Evolutionary conservation across 805 yeast genomes (phyloP).

Genomic region (Zygosaccharomyces pseudorouxii): DNA sequence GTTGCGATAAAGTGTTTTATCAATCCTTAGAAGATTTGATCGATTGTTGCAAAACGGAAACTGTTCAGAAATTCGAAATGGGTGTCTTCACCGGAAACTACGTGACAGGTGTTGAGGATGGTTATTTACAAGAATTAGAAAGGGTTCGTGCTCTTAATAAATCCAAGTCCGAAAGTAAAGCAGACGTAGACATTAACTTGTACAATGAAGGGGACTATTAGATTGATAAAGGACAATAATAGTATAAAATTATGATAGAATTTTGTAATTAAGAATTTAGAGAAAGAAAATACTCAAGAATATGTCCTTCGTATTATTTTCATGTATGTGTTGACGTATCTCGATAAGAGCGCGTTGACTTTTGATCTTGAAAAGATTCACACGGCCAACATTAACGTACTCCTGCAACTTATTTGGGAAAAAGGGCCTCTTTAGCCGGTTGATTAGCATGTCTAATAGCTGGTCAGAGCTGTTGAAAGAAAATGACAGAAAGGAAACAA

Average conservation of each 20-base stretch:
- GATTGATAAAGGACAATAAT: not conserved
- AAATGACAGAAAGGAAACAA: not conserved
- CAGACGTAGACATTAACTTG: slow-evolving; percentile 66
- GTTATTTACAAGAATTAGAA: slow-evolving; percentile 77
- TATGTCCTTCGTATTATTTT: not conserved
- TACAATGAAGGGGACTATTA: slow-evolving; percentile 55
- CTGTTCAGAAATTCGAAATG: slow-evolving; percentile 65
- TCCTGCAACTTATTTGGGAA: not conserved
- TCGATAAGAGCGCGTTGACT: not conserved
- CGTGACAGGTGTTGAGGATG: slow-evolving; percentile 88
- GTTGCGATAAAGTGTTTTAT: slow-evolving; percentile 88
- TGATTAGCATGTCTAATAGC: not conserved
- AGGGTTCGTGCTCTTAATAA: slow-evolving; percentile 74
- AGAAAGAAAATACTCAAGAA: slow-evolving; percentile 1
- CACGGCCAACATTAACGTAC: not conserved
- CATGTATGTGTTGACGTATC: not conserved
- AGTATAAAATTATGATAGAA: not conserved
- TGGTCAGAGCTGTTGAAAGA: slow-evolving; percentile 7
- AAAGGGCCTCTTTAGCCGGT: not conserved
- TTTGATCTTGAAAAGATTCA: not conserved
- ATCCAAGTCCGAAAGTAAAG: slow-evolving; percentile 54
- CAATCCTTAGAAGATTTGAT: slow-evolving; percentile 80
- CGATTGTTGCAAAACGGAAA: slow-evolving; percentile 61
- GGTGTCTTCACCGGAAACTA: slow-evolving; percentile 96
- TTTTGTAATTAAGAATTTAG: slow-evolving; percentile 6